Percentiles rank a stretch among this genome's conserved stretches.
phyloP scores from a whole-genome alignment of 495 filamentous ascomycete genomes.

The Pyrenula massariospora region DNA sequence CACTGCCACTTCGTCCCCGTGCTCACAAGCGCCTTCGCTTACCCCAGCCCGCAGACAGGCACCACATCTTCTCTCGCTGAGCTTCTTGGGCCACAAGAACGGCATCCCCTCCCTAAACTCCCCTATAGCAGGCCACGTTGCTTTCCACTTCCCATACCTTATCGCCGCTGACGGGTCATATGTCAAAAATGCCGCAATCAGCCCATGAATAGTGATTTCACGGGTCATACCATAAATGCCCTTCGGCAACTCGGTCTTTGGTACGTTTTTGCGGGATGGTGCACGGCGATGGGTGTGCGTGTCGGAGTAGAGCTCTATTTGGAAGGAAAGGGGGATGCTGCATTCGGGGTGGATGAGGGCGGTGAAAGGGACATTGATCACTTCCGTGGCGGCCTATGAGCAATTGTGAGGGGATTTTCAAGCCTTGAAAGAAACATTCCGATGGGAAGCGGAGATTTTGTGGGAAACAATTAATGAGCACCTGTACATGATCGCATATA shows the following conservation, averaged over 20 bases:
- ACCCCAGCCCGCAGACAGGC: neutral
- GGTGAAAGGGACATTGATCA: conserved; percentile 13
- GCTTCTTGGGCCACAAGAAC: conserved; percentile 44
- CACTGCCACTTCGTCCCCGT: conserved; percentile 9
- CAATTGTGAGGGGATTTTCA: neutral
- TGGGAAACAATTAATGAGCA: too few species aligned
- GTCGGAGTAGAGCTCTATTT: conserved; percentile 20
- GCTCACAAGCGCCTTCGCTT: too few species aligned
- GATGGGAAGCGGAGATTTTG: too few species aligned
- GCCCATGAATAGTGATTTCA: conserved; percentile 51
- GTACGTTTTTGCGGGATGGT: too few species aligned
- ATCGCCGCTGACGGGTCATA: conserved; percentile 25
- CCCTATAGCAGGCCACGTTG: conserved; percentile 49
- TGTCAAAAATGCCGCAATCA: conserved; percentile 59
- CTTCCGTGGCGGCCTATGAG: conserved; percentile 3
- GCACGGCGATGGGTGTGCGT: too few species aligned
- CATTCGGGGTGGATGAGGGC: neutral
- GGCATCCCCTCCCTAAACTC: conserved; percentile 57
- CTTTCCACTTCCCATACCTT: conserved; percentile 42
- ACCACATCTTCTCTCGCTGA: neutral
- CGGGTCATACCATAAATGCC: conserved; percentile 5
- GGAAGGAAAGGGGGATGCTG: conserved; percentile 37
- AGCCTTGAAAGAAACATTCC: too few species aligned
- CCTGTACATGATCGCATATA: too few species aligned
- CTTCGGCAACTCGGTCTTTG: too few species aligned